Evolutionary conservation across 2,329 filamentous ascomycete species (phyloP).

Genomic region (Exophiala sp.): DNA sequence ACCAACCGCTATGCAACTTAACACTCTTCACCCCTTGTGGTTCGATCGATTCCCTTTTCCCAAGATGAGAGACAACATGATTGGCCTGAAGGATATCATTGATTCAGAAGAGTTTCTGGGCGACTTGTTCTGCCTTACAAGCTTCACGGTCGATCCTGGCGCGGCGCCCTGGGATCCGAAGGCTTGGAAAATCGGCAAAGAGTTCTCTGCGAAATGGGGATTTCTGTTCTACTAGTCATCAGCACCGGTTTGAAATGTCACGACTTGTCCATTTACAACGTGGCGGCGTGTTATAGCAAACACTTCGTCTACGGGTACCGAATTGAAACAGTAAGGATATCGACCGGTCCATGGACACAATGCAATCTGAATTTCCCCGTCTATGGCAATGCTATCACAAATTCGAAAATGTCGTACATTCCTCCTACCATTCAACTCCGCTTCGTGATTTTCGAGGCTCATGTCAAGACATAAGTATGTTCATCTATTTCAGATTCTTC

Average conservation of each 20-base stretch:
- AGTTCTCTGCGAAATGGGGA: conserved; percentile 95
- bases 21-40: conserved; percentile 29
- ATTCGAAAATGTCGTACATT: no score
- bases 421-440: no score
- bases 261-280: no score
- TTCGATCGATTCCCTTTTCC: conserved; percentile 41
- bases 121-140: conserved; percentile 34
- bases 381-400: no score
- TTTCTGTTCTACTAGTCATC: conserved; percentile 55
- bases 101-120: conserved; percentile 37
- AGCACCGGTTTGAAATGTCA: no score
- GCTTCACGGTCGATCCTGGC: conserved; percentile 33
- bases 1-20: conserved; percentile 11
- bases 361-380: no score
- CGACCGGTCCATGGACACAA: no score
- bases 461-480: no score
- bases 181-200: conserved; percentile 35
- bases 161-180: conserved; percentile 33
- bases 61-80: conserved; percentile 37
- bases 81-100: conserved; percentile 29
- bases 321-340: no score
- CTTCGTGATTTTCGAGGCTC: no score
- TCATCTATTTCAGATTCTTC: conserved; percentile 6
- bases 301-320: no score
- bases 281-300: no score